These are phyloP conservation scores for Phytopythium litorale DNA, from an alignment of 352 stramenopile species.

Conservation along the genomic window DNA sequence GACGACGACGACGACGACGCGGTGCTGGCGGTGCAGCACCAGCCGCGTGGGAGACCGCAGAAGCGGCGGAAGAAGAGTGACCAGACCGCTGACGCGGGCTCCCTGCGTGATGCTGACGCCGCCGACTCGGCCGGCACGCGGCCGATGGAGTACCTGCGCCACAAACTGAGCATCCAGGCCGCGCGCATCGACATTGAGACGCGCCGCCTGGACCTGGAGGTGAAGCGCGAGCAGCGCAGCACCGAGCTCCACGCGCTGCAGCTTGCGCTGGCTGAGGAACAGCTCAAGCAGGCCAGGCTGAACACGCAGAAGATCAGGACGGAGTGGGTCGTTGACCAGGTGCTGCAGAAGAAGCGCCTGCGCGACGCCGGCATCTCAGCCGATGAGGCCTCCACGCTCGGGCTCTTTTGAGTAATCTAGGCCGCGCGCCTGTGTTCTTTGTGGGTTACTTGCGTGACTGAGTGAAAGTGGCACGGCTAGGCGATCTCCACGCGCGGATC, in stretches of 20 bases:
- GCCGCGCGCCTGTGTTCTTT: background rate
- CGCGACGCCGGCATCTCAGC: conserved; percentile 38
- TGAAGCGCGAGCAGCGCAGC: conserved; percentile 31
- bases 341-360: conserved; percentile 49
- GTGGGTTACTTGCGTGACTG: background rate
- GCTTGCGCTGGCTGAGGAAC: conserved; percentile 40
- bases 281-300: conserved; percentile 47
- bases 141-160: conserved; percentile 32
- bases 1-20: conserved; percentile 14
- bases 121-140: background rate
- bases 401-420: conserved; percentile 16
- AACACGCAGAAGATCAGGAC: conserved; percentile 43
- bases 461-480: background rate
- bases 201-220: conserved; percentile 40
- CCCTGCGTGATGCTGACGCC: background rate
- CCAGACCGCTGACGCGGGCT: background rate
- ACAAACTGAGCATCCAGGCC: conserved; percentile 36
- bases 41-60: background rate
- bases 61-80: conserved; percentile 2
- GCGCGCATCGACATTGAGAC: conserved; percentile 40
- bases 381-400: conserved; percentile 22
- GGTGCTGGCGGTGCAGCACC: background rate
- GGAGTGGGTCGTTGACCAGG: conserved; percentile 50
- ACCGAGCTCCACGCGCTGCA: conserved; percentile 41
- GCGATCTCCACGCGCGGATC: conserved; percentile 4